These are phyloP conservation scores for Cephaloascus fragrans DNA, from an alignment of 805 yeast species.

Conservation along the genomic window DNA sequence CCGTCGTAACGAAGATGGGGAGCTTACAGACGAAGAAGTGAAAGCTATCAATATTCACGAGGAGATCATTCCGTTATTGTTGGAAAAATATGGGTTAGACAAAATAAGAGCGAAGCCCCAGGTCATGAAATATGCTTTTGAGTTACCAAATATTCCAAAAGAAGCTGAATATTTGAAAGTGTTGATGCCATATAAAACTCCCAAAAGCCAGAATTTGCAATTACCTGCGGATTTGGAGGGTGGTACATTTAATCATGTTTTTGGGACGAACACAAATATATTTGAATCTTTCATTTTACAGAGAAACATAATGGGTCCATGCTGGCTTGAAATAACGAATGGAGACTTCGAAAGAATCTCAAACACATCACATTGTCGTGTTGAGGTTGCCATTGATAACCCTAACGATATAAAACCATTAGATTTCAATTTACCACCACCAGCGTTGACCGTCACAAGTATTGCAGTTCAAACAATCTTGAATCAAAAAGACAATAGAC, in stretches of 20 bases:
- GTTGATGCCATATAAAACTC: conserved; percentile 63
- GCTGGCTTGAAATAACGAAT: conserved; percentile 76
- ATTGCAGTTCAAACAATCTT: conserved; percentile 73
- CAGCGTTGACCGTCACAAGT: conserved; percentile 56
- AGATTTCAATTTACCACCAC: conserved; percentile 42
- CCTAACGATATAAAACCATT: conserved; percentile 41
- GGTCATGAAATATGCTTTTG: conserved; percentile 80
- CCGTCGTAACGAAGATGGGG: conserved; percentile 8
- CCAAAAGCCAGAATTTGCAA: conserved; percentile 34
- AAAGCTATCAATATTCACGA: conserved; percentile 62
- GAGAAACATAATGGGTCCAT: conserved; percentile 90
- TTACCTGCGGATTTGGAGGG: conserved; percentile 63
- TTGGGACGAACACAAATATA: conserved; percentile 64
- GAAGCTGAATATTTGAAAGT: conserved; percentile 76
- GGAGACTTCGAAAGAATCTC: conserved; percentile 50
- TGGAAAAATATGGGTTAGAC: conserved; percentile 52
- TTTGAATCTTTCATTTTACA: conserved; percentile 84
- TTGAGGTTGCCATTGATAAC: conserved; percentile 54
- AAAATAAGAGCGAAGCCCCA: conserved; percentile 63
- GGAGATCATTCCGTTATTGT: conserved; percentile 60
- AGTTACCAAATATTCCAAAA: conserved; percentile 66
- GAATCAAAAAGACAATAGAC: conserved; percentile 65
- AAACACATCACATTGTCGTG: conserved; percentile 69
- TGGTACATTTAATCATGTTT: conserved; percentile 65
- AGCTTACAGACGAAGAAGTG: conserved; percentile 26